A percentile compares a stretch with the other conserved stretches of the same genome.
These are phyloP conservation scores for Auriscalpium vulgare DNA, from an alignment of 768 basidiomycete genomes.

Conservation along the genomic window DNA sequence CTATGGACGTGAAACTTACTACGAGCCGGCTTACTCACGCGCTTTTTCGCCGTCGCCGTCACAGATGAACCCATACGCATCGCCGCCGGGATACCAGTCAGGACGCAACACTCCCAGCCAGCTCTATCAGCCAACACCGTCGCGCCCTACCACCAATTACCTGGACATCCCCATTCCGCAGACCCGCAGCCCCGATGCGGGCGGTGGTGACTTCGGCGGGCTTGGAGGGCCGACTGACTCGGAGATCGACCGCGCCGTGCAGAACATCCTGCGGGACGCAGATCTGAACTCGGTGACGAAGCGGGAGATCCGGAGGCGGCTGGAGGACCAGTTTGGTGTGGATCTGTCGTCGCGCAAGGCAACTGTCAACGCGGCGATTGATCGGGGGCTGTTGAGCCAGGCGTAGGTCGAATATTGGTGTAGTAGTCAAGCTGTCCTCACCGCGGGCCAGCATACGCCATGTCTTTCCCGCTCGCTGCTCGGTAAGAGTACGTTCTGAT, in stretches of 20 bases:
- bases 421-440: too few species aligned
- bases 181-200: conserved; percentile 41
- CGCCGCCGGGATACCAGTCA: conserved; percentile 70
- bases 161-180: conserved; percentile 61
- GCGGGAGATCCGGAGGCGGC: conserved; percentile 74
- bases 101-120: conserved; percentile 63
- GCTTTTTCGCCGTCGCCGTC: conserved; percentile 59
- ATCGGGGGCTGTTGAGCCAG: conserved; percentile 49
- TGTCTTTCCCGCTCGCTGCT: too few species aligned
- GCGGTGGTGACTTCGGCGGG: conserved; percentile 27
- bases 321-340: conserved; percentile 78
- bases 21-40: conserved; percentile 50
- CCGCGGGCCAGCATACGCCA: too few species aligned
- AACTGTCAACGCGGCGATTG: conserved; percentile 72
- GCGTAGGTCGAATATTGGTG: background rate
- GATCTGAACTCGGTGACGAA: conserved; percentile 91
- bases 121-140: conserved; percentile 56
- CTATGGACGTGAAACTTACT: conserved; percentile 83
- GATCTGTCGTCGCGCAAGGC: conserved; percentile 66
- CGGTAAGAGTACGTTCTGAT: too few species aligned
- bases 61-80: conserved; percentile 42
- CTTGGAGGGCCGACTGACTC: conserved; percentile 48
- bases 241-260: conserved; percentile 70
- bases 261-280: conserved; percentile 63
- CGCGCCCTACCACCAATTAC: conserved; percentile 69